Conservation (phyloP, 2,329 filamentous ascomycete species). For the Emericellopsis cladophorae region DNA sequence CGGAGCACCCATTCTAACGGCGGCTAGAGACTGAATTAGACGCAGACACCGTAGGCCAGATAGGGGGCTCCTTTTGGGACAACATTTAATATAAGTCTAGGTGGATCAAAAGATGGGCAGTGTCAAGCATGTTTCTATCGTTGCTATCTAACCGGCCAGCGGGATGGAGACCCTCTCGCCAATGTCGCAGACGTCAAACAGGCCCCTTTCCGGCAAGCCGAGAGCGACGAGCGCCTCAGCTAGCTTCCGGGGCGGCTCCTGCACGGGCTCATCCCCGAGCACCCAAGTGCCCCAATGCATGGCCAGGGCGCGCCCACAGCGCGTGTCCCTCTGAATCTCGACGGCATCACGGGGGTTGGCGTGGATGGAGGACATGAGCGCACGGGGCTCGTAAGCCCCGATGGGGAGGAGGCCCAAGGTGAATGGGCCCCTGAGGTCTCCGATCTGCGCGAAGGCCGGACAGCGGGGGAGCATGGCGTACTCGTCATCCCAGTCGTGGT, state of each 20-base stretch:
- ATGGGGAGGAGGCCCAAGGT: constrained; percentile 90
- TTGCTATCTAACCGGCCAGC: too few relatives aligned
- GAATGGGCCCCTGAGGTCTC: constrained; percentile 68
- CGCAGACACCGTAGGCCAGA: too few relatives aligned
- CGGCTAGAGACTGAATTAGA: too few relatives aligned
- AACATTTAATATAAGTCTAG: too few relatives aligned
- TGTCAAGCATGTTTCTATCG: too few relatives aligned
- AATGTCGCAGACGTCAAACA: constrained; percentile 76
- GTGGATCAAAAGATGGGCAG: too few relatives aligned
- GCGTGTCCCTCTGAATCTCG: constrained; percentile 78
- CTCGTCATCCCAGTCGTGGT: constrained; percentile 60
- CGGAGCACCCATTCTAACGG: too few relatives aligned
- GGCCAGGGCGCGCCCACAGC: constrained; percentile 63
- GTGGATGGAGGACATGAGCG: constrained; percentile 69
- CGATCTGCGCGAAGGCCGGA: constrained; percentile 79
- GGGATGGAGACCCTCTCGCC: constrained; percentile 46
- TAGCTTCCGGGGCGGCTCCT: constrained; percentile 67
- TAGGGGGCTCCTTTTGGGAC: too few relatives aligned
- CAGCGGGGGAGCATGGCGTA: constrained; percentile 61
- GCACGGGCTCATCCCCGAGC: constrained; percentile 69
- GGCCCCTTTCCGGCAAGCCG: constrained; percentile 54
- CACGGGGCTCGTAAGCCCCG: constrained; percentile 68
- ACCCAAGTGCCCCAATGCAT: constrained; percentile 95
- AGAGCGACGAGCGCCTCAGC: constrained; percentile 58
- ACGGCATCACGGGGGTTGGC: constrained; percentile 79